A percentile compares a stretch with the other conserved stretches of the same genome.
Evolutionary conservation across 768 basidiomycete species (phyloP).

Genomic region (Collybiopsis confluens): DNA sequence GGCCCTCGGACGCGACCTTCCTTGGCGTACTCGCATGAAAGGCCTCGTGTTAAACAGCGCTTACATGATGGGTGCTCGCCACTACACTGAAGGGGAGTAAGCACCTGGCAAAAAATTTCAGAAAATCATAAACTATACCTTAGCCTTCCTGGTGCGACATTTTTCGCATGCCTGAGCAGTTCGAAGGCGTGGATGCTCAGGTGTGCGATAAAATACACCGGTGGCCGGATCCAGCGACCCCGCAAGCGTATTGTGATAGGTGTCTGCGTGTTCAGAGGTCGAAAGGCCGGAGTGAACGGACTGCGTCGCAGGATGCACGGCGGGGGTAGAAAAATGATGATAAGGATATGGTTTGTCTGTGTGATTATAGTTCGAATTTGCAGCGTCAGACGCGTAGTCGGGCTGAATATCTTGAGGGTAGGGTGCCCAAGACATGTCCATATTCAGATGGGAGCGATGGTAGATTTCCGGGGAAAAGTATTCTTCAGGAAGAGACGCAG

Average conservation of each 20-base stretch:
- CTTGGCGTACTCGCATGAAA: conserved; percentile 63
- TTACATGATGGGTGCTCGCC: conserved; percentile 68
- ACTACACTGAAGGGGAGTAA: conserved; percentile 45
- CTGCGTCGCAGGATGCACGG: neutral
- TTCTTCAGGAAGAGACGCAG: neutral
- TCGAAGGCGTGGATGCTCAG: conserved; percentile 60
- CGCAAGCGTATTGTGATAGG: conserved; percentile 26
- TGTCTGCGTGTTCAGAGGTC: neutral
- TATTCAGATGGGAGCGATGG: neutral
- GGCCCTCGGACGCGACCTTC: conserved; percentile 58
- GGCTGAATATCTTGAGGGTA: neutral
- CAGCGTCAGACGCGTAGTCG: neutral
- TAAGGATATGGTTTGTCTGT: neutral
- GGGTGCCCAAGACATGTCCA: neutral
- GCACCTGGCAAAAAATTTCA: neutral
- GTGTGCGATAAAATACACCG: conserved; percentile 61
- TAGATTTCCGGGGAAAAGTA: neutral
- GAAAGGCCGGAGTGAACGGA: neutral
- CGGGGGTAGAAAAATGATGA: neutral
- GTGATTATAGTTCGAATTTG: neutral
- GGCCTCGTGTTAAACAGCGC: conserved; percentile 54
- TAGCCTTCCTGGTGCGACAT: conserved; percentile 69
- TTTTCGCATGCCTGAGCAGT: conserved; percentile 77
- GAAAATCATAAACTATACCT: conserved; percentile 34
- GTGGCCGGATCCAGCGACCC: conserved; percentile 63